Evolutionary conservation across 2,329 filamentous ascomycete species (phyloP), one percentile per base, ranked within the genome.

Genomic region (Stachybotrys chlorohalonatus): DNA sequence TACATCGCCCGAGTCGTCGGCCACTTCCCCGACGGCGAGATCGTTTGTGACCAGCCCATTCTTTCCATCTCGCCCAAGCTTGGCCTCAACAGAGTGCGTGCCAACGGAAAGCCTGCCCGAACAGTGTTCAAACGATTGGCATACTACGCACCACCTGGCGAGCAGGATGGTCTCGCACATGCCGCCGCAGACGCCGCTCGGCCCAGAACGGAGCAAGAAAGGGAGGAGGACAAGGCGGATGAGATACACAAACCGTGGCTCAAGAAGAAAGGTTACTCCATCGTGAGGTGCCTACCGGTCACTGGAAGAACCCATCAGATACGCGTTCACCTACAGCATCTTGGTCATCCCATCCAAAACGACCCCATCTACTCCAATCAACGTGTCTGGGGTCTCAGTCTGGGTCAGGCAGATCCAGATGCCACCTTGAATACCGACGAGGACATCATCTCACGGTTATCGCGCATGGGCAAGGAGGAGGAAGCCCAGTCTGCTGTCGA

Each of bases 361-460:
- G 94, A 99, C 66, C 94, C 94, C 7, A 97, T 99, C 63, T 99
- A 99, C 70, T 91, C 90, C 63, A 99, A 99, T 67, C 85, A 90
- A 66, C 85, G 85, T 55, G 94, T 99, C 11, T 99, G 95, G 78
- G 94, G 94, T 0, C 77, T 86, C 1, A 80, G 86, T 9, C 82
- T 99, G 0, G 94, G 90, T 15, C 81, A 72, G 53, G 75, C 80
- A 54, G 83, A 86, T 58, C 74, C 77, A 13, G 86, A 93, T 52
- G 84, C 81, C 3, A 78, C 78, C 17, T 80, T 81, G 31, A 86
- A 90, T 55, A 84, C 86, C 47, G 94, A 99, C 68, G 89, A 94
- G 57, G 90, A 95, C 66, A 87, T 99, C 62, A 92, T 99, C 68
- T 85, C 85, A 17, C 83, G 90, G 1, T 80, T 99, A 5, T 84